Base-by-base conservation (phyloP, 2,329 filamentous ascomycete species). In the Fusarium sp. region DNA sequence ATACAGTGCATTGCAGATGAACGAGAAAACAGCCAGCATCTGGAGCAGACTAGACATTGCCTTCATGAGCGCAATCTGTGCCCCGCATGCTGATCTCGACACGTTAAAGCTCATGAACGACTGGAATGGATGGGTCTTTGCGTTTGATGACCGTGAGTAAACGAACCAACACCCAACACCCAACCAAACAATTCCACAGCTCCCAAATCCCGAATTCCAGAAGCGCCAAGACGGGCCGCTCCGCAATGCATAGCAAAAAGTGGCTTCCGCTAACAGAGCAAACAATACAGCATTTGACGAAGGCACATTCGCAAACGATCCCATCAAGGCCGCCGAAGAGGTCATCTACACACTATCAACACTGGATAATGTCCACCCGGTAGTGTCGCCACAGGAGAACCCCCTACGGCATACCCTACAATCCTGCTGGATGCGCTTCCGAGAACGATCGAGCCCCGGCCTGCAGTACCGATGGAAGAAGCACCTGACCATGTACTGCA, bases 91-190 rank as follows among this genome's bases (percentile, higher is more conserved):
- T 28, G 59, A 62, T 45, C 20, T 63, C 9, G 59, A 62, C 38
- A 62, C 59, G 4, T 32, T 62, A 9, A 62, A 62, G 44, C 44
- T 62, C n/a, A 62, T 62, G 59, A 62, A 62, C 21, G 58, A 62
- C 15, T 63, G 59, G 59, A 62, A 62, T 38, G 58, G 59, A 24
- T 62, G 59, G 59, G 59, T 63, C 30, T 62, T 62, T 48, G 59
- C 59, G 4, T 62, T 62, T 38, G 59, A 62, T 12, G 59, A 62
- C 17, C 58, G 57, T 62, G 36, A 62, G 59, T 62, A 15, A 20
- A 15, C 14, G 7, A 26, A 24, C 44, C n/a, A 42, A 19, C 52
- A 46, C 28, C 14, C 28, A 24, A 10, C 24, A n/a, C n/a, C n/a
- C n/a, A n/a, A n/a, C 24, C 24, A 26, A 26, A 12, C 23, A 21